Evolutionary conservation across 2,329 filamentous ascomycete genomes (phyloP), one percentile per base, ranked within the genome.

Genomic region (Colletotrichum endophyticum): DNA sequence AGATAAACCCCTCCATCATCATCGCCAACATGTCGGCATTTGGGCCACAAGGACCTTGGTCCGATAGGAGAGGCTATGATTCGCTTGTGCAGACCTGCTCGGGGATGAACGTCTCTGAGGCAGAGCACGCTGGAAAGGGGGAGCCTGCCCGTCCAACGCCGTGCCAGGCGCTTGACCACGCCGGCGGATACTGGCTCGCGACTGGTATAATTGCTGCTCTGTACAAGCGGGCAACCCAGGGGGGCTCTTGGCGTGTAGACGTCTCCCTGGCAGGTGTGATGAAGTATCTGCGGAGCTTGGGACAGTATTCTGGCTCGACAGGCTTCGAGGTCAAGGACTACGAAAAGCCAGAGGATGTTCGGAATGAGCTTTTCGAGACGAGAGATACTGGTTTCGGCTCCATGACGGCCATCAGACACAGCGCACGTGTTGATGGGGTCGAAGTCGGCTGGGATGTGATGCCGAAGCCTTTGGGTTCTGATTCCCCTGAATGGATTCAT

Each of bases 91-190:
- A 92, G 80, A 90, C 90, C 9, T 89, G 87, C 71, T 87, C 88
- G 0, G 91, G 90, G 0, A 87, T 92, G 81, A 92, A 92, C 61
- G 84, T 90, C 2, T 88, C 88, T 0, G 90, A 92, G 78, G 90
- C 90, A 0, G 84, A 88, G 72, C 85, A 87, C 62, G 86, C 80
- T 27, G 86, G 83, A 4, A 75, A 80, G 0, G 85, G 84, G 0
- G 86, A 87, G 63, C 71, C 82, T 0, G 86, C 87, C 0, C 84
- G 85, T 1, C 82, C 86, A 0, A 82, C 87, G 36, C 91, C 91
- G 0, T 90, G 88, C 70, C 91, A 92, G 80, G 90, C 88, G 0
- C 84, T 92, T 0, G 91, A 92, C 79, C 89, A 92, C 76, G 89
- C 86, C 0, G 85, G 85, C 1, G 91, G 91, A 0, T 92, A 90